Base-by-base conservation (phyloP, 1,284 basidiomycete genomes). In the Puccinia sorghi region DNA sequence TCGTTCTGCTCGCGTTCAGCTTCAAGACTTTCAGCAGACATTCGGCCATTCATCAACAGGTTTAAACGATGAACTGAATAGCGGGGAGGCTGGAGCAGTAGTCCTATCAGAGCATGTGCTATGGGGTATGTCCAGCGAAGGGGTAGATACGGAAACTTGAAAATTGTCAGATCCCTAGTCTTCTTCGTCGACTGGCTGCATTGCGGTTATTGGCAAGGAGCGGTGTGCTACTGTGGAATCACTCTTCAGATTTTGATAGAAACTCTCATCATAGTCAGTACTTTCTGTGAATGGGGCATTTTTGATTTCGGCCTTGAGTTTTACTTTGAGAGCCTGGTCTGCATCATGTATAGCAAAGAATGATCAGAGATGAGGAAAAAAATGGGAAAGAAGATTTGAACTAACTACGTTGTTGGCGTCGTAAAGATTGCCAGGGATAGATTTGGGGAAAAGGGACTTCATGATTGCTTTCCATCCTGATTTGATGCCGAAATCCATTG, bases 401-500 rank as follows among this genome's bases (percentile, higher is more conserved):
- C n/a, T n/a, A n/a, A n/a, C n/a, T n/a, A n/a, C n/a, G n/a, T n/a
- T n/a, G n/a, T n/a, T n/a, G n/a, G n/a, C n/a, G n/a, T n/a, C n/a
- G n/a, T n/a, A n/a, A n/a, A n/a, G n/a, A n/a, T n/a, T n/a, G n/a
- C n/a, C 95, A 81, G 97, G 92, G 82, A 97, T 93, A 11, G 89
- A 86, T 25, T 88, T 84, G n/a, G 95, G 95, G 90, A 97, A 98
- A 85, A 97, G 94, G 1, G 94, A 90, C 85, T 92, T 93, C 91
- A 97, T 97, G 85, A 97, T 97, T 11, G 94, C 93, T 90, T 94
- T 90, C 95, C 96, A 98, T 61, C 95, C 94, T 67, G 94, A 92
- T 80, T 98, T 95, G 84, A 99, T 99, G 76, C 94, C 94, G 84
- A 97, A 98, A 87, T 99, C 97, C 93, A 99, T 97, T 0, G 96